phyloP scores from a whole-genome alignment of 176 grass and related monocot genomes.

The Coix lacrymajobi region DNA sequence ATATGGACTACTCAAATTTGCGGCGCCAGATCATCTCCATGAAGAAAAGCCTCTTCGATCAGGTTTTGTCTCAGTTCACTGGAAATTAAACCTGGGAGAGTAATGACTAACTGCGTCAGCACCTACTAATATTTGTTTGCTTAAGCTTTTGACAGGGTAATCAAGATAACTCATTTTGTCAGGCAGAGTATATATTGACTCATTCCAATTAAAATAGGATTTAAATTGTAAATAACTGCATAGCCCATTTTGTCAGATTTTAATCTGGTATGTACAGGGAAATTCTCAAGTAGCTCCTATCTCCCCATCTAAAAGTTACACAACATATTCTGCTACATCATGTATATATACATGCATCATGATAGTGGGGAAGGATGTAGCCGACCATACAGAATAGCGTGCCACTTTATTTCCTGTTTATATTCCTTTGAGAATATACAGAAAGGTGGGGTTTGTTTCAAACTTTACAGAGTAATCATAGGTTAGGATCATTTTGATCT shows the following conservation, averaged over 20 bases:
- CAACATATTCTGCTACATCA: neutral
- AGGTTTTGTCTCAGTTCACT: constrained; percentile 38
- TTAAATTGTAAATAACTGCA: constrained; percentile 7
- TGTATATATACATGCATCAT: neutral
- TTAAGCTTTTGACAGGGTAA: constrained; percentile 1
- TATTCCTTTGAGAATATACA: constrained; percentile 42
- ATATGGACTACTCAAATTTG: constrained; percentile 54
- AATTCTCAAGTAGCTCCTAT: constrained; percentile 9
- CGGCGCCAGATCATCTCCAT: constrained; percentile 40
- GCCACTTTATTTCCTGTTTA: constrained; percentile 16
- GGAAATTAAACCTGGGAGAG: neutral
- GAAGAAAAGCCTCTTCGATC: constrained; percentile 84
- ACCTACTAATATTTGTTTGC: neutral
- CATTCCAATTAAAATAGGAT: neutral
- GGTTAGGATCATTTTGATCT: constrained; percentile 29
- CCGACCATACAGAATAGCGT: constrained; percentile 22
- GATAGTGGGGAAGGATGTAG: constrained; percentile 21
- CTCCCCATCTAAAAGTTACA: constrained; percentile 23
- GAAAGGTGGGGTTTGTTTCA: constrained; percentile 26
- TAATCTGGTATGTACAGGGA: neutral
- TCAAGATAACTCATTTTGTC: neutral
- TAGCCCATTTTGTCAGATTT: neutral
- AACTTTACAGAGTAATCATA: constrained; percentile 39
- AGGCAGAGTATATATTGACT: neutral
- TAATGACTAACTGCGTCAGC: neutral